Percentiles rank a stretch among this genome's conserved stretches.
These are phyloP conservation scores for Torrubiellomyces zombiae DNA, from an alignment of 2,329 filamentous ascomycete species.

Conservation along the genomic window DNA sequence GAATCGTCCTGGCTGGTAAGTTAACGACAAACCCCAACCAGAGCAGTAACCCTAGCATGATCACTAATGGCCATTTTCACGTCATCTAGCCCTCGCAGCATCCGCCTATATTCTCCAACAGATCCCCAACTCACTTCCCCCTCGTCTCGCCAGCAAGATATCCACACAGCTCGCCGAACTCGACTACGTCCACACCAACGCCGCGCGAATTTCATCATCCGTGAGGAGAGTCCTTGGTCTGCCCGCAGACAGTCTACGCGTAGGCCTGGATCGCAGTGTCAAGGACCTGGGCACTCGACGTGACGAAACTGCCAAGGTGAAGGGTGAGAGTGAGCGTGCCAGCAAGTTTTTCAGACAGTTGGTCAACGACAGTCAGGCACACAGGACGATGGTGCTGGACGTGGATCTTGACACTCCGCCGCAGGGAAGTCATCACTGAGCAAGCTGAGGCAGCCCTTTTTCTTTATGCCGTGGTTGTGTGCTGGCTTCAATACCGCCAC, in stretches of 20 bases:
- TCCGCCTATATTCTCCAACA: slow-evolving; percentile 69
- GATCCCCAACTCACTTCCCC: slow-evolving; percentile 78
- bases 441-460: too few species aligned
- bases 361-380: slow-evolving; percentile 44
- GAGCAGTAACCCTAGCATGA: background rate
- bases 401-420: slow-evolving; percentile 41
- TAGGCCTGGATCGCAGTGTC: slow-evolving; percentile 67
- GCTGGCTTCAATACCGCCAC: too few species aligned
- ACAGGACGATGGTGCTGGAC: slow-evolving; percentile 30
- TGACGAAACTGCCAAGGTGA: slow-evolving; percentile 69
- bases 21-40: slow-evolving; percentile 7
- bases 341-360: slow-evolving; percentile 83
- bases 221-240: slow-evolving; percentile 79
- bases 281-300: slow-evolving; percentile 66
- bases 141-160: slow-evolving; percentile 72
- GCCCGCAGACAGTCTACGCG: slow-evolving; percentile 72
- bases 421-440: slow-evolving; percentile 20
- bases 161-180: slow-evolving; percentile 61
- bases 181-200: slow-evolving; percentile 87
- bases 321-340: slow-evolving; percentile 70
- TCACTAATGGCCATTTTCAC: slow-evolving; percentile 6
- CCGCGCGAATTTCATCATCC: slow-evolving; percentile 65
- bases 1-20: slow-evolving; percentile 64
- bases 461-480: too few species aligned
- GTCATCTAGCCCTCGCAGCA: slow-evolving; percentile 62